Evolutionary conservation across 176 grass and related monocot species (phyloP).

Genomic region (Dactylis glomerata): DNA sequence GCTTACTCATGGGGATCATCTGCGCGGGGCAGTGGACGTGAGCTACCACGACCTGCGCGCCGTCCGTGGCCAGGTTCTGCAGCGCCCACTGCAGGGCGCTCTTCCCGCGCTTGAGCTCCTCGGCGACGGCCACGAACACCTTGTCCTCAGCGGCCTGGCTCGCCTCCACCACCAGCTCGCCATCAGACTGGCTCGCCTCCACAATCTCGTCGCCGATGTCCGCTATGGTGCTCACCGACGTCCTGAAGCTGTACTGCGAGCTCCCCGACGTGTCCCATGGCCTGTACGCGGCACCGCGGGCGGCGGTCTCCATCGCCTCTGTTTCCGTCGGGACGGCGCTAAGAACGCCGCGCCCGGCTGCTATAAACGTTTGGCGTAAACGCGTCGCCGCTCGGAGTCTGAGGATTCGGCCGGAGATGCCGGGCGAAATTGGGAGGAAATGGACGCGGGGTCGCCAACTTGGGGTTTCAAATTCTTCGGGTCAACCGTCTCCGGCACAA

Average conservation of each 20-base stretch:
- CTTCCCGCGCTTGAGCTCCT: slow-evolving; percentile 46
- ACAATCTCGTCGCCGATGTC: slow-evolving; percentile 12
- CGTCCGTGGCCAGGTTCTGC: slow-evolving; percentile 45
- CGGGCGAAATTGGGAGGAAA: neutral
- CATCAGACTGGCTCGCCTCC: neutral
- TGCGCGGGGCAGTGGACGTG: slow-evolving; percentile 57
- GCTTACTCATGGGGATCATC: slow-evolving; percentile 54
- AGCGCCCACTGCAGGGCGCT: slow-evolving; percentile 54
- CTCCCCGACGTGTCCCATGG: slow-evolving; percentile 27
- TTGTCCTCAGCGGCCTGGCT: slow-evolving; percentile 6
- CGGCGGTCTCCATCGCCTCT: slow-evolving; percentile 3
- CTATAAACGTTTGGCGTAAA: neutral
- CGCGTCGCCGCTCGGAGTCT: neutral
- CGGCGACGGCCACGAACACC: slow-evolving; percentile 61
- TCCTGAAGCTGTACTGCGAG: slow-evolving; percentile 34
- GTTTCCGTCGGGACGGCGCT: neutral
- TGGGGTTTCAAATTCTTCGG: neutral
- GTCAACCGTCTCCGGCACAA: neutral
- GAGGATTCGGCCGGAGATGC: neutral
- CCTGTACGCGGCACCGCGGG: neutral
- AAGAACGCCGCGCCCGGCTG: neutral
- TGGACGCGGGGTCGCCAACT: neutral
- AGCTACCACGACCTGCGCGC: slow-evolving; percentile 32
- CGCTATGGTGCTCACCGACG: slow-evolving; percentile 21
- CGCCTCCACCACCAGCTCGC: neutral